Evolutionary conservation across 495 filamentous ascomycete genomes (phyloP).

Genomic region (Halenospora varia): DNA sequence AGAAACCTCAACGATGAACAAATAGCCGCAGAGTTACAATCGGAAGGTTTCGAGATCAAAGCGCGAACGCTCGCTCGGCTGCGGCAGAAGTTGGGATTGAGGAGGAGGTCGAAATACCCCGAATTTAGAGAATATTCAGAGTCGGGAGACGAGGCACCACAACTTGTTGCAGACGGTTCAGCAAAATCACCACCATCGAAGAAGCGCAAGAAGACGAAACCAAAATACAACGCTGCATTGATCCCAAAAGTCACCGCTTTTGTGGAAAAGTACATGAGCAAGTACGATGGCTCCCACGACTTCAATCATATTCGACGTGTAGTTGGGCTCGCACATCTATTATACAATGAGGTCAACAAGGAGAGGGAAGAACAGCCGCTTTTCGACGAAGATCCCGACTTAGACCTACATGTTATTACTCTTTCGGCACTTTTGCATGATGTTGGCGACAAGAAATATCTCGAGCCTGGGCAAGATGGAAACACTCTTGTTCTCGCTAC

Average conservation of each 20-base stretch:
- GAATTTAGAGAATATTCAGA: slow-evolving; percentile 23
- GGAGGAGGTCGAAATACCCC: slow-evolving; percentile 19
- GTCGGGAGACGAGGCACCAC: slow-evolving; percentile 13
- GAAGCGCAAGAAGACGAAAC: slow-evolving; percentile 12
- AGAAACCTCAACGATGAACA: slow-evolving; percentile 25
- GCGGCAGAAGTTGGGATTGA: slow-evolving; percentile 23
- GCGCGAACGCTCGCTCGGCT: slow-evolving; percentile 14
- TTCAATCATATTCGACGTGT: slow-evolving; percentile 81
- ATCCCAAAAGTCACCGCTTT: slow-evolving; percentile 23
- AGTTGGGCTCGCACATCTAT: slow-evolving; percentile 59
- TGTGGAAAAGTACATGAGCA: slow-evolving; percentile 62
- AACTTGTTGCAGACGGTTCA: slow-evolving; percentile 5
- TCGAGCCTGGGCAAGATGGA: slow-evolving; percentile 43
- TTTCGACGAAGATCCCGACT: slow-evolving; percentile 29
- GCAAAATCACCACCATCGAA: slow-evolving; percentile 6
- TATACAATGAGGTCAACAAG: slow-evolving; percentile 39
- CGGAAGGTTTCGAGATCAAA: slow-evolving; percentile 22
- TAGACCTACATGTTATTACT: slow-evolving; percentile 55
- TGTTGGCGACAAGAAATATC: slow-evolving; percentile 82
- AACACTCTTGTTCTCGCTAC: slow-evolving; percentile 52
- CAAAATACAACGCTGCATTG: slow-evolving; percentile 14
- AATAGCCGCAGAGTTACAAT: slow-evolving; percentile 11
- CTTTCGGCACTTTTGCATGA: slow-evolving; percentile 82
- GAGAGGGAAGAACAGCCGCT: slow-evolving; percentile 23
- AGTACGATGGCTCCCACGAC: slow-evolving; percentile 83